These are phyloP conservation scores for Trametes polyzona DNA, from an alignment of 1,284 basidiomycete genomes.

Conservation along the genomic window DNA sequence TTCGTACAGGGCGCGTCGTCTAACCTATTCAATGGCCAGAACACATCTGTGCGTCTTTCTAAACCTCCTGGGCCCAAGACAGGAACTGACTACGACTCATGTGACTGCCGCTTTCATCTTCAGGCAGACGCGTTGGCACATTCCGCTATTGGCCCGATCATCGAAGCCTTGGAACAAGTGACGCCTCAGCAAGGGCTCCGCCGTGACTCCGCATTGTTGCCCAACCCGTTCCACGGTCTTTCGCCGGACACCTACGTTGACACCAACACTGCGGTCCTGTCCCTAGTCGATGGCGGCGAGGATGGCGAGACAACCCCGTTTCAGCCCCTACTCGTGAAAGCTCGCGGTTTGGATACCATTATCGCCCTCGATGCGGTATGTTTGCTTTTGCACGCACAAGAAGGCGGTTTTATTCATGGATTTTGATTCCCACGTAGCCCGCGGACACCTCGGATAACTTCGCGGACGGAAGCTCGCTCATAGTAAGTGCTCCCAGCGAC, in stretches of 20 bases:
- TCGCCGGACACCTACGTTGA: constrained; percentile 42
- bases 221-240: constrained; percentile 50
- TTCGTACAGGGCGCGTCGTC: constrained; percentile 47
- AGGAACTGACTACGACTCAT: neutral
- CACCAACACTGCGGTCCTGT: constrained; percentile 38
- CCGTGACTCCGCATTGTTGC: constrained; percentile 31
- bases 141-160: constrained; percentile 22
- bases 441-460: constrained; percentile 38
- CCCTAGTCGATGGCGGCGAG: constrained; percentile 37
- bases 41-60: constrained; percentile 13
- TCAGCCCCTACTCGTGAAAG: constrained; percentile 24
- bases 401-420: no score
- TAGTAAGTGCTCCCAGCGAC: constrained; percentile 37
- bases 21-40: constrained; percentile 19
- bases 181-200: constrained; percentile 16
- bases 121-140: constrained; percentile 24
- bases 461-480: constrained; percentile 44
- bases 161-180: constrained; percentile 5
- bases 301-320: constrained; percentile 23
- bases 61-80: neutral
- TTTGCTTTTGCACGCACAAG: no score
- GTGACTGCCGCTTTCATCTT: no score
- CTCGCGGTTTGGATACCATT: constrained; percentile 24
- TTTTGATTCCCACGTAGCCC: constrained; percentile 31
- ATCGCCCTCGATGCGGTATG: constrained; percentile 25